Evolutionary conservation across 352 stramenopile genomes (phyloP).

Genomic region (Phytopythium boreale): DNA sequence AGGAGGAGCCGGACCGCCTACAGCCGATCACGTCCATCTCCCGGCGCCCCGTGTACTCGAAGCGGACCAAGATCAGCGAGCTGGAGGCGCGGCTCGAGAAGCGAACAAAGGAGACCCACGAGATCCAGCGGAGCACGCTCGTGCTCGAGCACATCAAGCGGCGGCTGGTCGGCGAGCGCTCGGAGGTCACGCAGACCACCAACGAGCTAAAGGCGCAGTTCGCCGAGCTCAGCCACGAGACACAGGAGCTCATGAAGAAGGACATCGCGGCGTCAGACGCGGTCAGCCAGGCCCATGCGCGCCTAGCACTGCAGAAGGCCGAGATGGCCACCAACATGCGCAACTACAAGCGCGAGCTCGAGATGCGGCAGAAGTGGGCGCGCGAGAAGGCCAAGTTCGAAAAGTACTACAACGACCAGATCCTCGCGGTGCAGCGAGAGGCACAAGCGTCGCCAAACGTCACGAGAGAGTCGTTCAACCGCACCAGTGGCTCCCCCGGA

Average conservation of each 20-base stretch:
- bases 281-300: constrained; percentile 67
- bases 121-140: constrained; percentile 58
- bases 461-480: too few species aligned
- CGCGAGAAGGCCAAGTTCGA: constrained; percentile 83
- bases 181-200: constrained; percentile 44
- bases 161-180: constrained; percentile 50
- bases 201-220: constrained; percentile 67
- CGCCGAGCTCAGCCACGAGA: constrained; percentile 55
- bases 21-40: constrained; percentile 77
- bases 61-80: constrained; percentile 81
- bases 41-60: constrained; percentile 75
- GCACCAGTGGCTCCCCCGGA: neutral
- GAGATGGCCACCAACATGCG: constrained; percentile 60
- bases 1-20: constrained; percentile 51
- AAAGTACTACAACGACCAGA: constrained; percentile 81
- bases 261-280: constrained; percentile 69
- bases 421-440: constrained; percentile 17
- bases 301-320: constrained; percentile 61
- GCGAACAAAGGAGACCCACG: constrained; percentile 49
- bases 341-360: constrained; percentile 65
- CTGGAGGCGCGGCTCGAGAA: constrained; percentile 63
- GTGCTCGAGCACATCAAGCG: constrained; percentile 84
- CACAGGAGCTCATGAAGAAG: constrained; percentile 74
- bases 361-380: constrained; percentile 72
- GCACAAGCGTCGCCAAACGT: constrained; percentile 1